Evolutionary conservation across 495 filamentous ascomycete genomes (phyloP).

Genomic region (Chaetomium fimeti): DNA sequence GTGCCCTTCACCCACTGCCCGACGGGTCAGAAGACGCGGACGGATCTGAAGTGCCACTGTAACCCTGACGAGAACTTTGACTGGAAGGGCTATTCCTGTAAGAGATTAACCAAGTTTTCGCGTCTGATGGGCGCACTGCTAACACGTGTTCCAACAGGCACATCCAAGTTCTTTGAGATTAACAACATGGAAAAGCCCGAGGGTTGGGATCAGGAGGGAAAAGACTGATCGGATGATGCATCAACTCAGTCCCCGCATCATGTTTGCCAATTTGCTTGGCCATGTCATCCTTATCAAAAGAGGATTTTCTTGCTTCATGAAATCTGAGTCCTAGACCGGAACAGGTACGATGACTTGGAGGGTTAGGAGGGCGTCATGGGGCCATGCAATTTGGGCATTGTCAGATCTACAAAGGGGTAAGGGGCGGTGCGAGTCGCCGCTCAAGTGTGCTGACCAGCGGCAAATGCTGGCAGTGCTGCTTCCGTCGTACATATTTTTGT

Average conservation of each 20-base stretch:
- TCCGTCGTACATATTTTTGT: constrained; percentile 14
- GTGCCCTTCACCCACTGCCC: constrained; percentile 99
- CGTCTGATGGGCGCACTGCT: not conserved
- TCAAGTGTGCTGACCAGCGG: not conserved
- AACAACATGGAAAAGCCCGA: constrained; percentile 76
- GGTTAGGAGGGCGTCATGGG: not conserved
- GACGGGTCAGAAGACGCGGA: constrained; percentile 72
- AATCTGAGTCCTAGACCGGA: not conserved
- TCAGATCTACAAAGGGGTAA: not conserved
- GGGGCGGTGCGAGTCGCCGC: not conserved
- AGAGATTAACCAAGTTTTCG: constrained; percentile 31
- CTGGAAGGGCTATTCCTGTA: constrained; percentile 96
- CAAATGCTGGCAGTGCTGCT: not conserved
- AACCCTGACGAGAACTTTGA: constrained; percentile 97
- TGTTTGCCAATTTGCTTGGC: not conserved
- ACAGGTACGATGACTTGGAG: not conserved
- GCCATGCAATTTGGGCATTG: not conserved
- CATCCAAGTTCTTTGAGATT: constrained; percentile 76
- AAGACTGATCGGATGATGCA: constrained; percentile 35
- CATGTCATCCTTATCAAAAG: not conserved
- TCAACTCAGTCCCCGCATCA: not conserved
- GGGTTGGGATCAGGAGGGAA: constrained; percentile 72
- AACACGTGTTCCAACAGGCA: constrained; percentile 52
- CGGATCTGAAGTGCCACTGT: constrained; percentile 86
- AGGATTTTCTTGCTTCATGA: not conserved